A percentile compares a stretch with the other conserved stretches of the same genome.
Conservation (phyloP, 768 basidiomycete genomes). For the Leccinum rimulosum region DNA sequence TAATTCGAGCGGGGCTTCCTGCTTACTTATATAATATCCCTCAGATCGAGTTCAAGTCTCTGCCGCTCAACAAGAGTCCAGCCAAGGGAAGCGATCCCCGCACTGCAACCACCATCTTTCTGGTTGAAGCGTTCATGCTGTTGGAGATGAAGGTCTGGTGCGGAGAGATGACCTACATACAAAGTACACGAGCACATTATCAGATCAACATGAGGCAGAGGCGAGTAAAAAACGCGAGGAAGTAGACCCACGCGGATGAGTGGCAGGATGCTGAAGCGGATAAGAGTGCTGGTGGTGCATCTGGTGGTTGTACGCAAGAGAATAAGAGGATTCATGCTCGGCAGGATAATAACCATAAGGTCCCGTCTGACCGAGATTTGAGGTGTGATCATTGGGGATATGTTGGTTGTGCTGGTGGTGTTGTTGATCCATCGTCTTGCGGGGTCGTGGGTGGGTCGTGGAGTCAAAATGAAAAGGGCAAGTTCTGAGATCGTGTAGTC, state of each 20-base stretch:
- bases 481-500: conserved; percentile 30
- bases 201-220: conserved; percentile 63
- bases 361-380: conserved; percentile 38
- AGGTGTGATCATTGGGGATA: conserved; percentile 49
- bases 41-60: conserved; percentile 89
- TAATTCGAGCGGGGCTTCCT: background rate
- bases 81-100: conserved; percentile 55
- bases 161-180: conserved; percentile 59
- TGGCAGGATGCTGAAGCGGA: conserved; percentile 54
- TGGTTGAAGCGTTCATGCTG: conserved; percentile 95
- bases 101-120: conserved; percentile 65
- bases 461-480: conserved; percentile 36
- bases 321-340: conserved; percentile 56
- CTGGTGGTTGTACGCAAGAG: conserved; percentile 51
- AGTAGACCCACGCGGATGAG: conserved; percentile 72
- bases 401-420: conserved; percentile 41
- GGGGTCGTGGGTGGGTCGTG: conserved; percentile 36
- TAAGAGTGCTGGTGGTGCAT: conserved; percentile 45
- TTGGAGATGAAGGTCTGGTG: conserved; percentile 73
- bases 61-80: conserved; percentile 41
- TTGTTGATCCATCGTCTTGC: conserved; percentile 42
- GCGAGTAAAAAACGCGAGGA: conserved; percentile 39
- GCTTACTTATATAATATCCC: conserved; percentile 3
- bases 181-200: conserved; percentile 53
- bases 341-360: conserved; percentile 51